phyloP scores from a whole-genome alignment of 352 stramenopile species.

The Phytophthora pseudosyringae region DNA sequence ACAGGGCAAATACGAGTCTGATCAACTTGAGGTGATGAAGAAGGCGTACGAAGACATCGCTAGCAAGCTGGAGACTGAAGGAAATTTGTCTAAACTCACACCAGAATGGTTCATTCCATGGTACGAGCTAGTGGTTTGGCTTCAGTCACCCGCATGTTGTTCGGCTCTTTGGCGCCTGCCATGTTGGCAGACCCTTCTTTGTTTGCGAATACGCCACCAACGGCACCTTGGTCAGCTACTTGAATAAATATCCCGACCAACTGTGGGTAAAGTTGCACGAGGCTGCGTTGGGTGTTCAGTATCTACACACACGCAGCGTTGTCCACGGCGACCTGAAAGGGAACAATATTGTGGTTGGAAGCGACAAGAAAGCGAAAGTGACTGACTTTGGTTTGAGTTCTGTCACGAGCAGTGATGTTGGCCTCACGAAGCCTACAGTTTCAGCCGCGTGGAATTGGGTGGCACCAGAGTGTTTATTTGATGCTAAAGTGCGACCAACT shows the following conservation, averaged over 20 bases:
- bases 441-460: conserved; percentile 16
- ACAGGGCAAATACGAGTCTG: not conserved
- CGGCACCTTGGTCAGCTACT: conserved; percentile 25
- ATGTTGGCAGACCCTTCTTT: conserved; percentile 26
- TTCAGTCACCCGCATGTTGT: conserved; percentile 30
- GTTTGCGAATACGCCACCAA: conserved; percentile 28
- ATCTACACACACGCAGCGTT: conserved; percentile 2
- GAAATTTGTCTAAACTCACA: not conserved
- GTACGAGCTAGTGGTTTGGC: conserved; percentile 25
- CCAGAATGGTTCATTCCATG: conserved; percentile 20
- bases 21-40: conserved; percentile 1
- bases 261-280: conserved; percentile 18
- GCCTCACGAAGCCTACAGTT: not conserved
- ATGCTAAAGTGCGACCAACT: not conserved
- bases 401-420: not conserved
- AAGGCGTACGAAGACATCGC: not conserved
- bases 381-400: conserved; percentile 16
- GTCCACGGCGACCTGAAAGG: conserved; percentile 12
- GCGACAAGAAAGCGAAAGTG: conserved; percentile 19
- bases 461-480: conserved; percentile 8
- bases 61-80: not conserved
- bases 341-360: conserved; percentile 24
- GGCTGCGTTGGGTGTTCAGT: conserved; percentile 16
- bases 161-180: conserved; percentile 27
- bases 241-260: conserved; percentile 12